Base-by-base conservation (phyloP, 768 basidiomycete species). In the Lentinula aciculospora region DNA sequence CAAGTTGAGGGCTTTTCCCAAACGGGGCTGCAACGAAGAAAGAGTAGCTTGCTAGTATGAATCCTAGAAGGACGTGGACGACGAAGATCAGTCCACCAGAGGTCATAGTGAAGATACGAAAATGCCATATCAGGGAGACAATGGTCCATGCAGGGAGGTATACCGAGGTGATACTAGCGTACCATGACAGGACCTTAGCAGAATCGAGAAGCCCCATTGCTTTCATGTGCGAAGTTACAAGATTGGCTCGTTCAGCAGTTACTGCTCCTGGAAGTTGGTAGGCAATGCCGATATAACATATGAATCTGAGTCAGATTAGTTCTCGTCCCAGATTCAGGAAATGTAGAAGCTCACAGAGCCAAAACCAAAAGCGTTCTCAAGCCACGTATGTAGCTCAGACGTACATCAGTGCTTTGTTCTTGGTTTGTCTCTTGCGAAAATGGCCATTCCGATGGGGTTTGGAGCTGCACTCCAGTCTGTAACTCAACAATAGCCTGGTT, bases 141-240 rank as follows among this genome's bases (percentile, higher is more conserved):
- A 84, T 76, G 46, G 90, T 72, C 89, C 90, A 92, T 1, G 85
- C 86, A 0, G 89, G 89, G 25, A 92, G 78, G 65, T 92, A 92
- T 1, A 80, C 77, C 3, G 85, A 61, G 3, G 83, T 85, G 42
- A 86, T 72, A 61, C 84, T 82, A 39, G 84, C 21, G 63, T 89
- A 85, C 90, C 90, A 92, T 3, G 74, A 77, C 80, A 83, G 59
- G 48, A 88, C 80, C 36, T 88, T 77, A 12, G 89, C 87, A 0
- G 82, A 82, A 63, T 90, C 88, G 6, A 80, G 69, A 13, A 91
- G 75, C 7, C 90, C 90, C 90, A 92, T 92, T 2, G 82, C 88
- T 65, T 86, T 85, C 77, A 92, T 81, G 65, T 92, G 88, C 7
- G 81, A 72, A 0, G 90, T 89, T 31, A 92, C 67, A 15, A 80